phyloP scores from a whole-genome alignment of 2,329 filamentous ascomycete species.

The Exophiala dermatitidis region DNA sequence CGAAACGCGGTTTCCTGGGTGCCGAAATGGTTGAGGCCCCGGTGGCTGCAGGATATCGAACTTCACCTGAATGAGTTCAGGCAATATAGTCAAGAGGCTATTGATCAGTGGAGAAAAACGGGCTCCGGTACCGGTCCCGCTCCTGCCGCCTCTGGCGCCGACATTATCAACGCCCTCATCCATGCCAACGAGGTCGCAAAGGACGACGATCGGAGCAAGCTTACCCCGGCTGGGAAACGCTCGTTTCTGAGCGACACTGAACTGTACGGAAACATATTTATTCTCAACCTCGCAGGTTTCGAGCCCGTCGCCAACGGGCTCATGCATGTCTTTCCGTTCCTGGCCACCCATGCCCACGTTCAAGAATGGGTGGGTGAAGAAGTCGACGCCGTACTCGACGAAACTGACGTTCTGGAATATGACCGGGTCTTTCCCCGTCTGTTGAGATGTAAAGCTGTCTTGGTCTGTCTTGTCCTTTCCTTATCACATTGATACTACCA shows the following conservation, averaged over 20 bases:
- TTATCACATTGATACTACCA: too few species aligned
- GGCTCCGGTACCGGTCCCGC: too few species aligned
- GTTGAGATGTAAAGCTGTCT: slow-evolving; percentile 15
- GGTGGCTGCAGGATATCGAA: background rate
- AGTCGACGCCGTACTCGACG: slow-evolving; percentile 26
- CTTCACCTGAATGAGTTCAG: slow-evolving; percentile 13
- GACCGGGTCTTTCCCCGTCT: slow-evolving; percentile 13
- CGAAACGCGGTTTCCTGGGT: background rate
- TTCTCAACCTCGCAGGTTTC: slow-evolving; percentile 47
- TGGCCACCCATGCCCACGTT: slow-evolving; percentile 40
- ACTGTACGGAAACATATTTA: slow-evolving; percentile 45
- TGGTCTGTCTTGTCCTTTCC: slow-evolving; percentile 11
- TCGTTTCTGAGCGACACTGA: slow-evolving; percentile 36
- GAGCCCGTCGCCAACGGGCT: slow-evolving; percentile 46
- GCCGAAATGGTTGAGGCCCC: background rate
- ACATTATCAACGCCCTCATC: slow-evolving; percentile 22
- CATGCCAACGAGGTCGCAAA: slow-evolving; percentile 24
- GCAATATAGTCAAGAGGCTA: slow-evolving; percentile 23
- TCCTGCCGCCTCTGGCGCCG: background rate
- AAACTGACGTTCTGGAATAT: slow-evolving; percentile 1
- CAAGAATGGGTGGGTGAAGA: slow-evolving; percentile 44
- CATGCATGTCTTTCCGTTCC: slow-evolving; percentile 38
- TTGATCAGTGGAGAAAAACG: slow-evolving; percentile 20
- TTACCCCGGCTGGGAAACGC: background rate
- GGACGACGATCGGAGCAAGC: slow-evolving; percentile 30